These are phyloP conservation scores for Akanthomyces uredinophilus DNA, from an alignment of 2,329 filamentous ascomycete genomes.

Conservation along the genomic window DNA sequence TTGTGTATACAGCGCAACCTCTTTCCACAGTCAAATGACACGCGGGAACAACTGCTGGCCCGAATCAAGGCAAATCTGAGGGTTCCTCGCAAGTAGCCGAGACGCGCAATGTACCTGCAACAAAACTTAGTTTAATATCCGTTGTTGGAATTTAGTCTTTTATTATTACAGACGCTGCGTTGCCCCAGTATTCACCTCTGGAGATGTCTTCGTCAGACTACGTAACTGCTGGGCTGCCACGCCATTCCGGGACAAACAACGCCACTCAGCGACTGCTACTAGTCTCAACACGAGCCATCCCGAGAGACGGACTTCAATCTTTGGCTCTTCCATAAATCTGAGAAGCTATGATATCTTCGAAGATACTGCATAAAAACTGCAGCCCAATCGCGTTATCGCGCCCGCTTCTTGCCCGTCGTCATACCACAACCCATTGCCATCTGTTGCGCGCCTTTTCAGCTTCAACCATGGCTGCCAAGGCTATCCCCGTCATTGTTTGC, in stretches of 20 bases:
- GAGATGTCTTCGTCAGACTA: neutral
- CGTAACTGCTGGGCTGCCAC: neutral
- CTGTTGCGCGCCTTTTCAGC: neutral
- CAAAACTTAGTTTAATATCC: neutral
- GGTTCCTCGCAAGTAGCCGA: conserved; percentile 27
- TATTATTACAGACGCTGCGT: neutral
- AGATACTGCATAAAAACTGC: neutral
- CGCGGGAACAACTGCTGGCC: conserved; percentile 42
- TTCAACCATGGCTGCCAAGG: conserved; percentile 1
- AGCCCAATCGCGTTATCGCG: neutral
- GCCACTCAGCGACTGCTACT: neutral
- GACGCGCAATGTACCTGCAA: neutral
- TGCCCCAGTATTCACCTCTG: neutral
- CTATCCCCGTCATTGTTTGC: conserved; percentile 13
- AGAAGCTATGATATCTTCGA: neutral
- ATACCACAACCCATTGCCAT: neutral
- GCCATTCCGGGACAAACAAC: too few relatives aligned
- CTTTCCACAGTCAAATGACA: conserved; percentile 38
- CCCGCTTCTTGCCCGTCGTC: too few relatives aligned
- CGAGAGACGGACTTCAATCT: neutral
- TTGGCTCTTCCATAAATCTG: neutral
- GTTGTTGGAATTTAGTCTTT: neutral
- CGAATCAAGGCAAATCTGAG: conserved; percentile 45
- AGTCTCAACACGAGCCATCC: neutral
- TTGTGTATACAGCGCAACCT: conserved; percentile 37